A percentile compares a stretch with the other conserved stretches of the same genome.
Evolutionary conservation across 768 basidiomycete genomes (phyloP).

Genomic region (Boletellus sp.): DNA sequence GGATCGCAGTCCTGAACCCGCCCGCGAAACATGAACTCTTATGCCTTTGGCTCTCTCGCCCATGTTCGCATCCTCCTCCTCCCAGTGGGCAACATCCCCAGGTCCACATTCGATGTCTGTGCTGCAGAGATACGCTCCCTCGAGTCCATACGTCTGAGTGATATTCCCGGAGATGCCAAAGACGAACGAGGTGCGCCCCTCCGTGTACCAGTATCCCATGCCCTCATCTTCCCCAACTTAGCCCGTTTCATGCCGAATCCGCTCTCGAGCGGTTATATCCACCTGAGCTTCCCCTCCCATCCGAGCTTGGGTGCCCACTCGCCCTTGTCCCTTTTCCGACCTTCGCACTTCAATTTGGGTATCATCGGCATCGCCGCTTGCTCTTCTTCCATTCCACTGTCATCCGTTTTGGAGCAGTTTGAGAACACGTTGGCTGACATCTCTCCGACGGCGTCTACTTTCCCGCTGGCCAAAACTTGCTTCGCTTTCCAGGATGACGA

Average conservation of each 20-base stretch:
- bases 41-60: conserved; percentile 78
- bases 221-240: conserved; percentile 25
- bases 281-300: conserved; percentile 74
- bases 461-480: conserved; percentile 76
- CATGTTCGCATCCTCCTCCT: conserved; percentile 82
- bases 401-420: conserved; percentile 61
- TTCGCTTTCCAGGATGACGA: conserved; percentile 78
- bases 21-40: conserved; percentile 51
- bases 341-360: conserved; percentile 80
- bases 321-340: conserved; percentile 68
- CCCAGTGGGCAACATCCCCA: conserved; percentile 76
- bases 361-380: conserved; percentile 84
- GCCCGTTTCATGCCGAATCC: conserved; percentile 81
- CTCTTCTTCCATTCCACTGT: conserved; percentile 49
- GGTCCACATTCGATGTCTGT: conserved; percentile 69
- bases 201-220: background rate
- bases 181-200: conserved; percentile 64
- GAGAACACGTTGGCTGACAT: conserved; percentile 58
- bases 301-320: conserved; percentile 67
- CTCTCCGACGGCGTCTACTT: conserved; percentile 63
- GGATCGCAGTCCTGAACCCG: no score
- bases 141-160: conserved; percentile 69
- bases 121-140: conserved; percentile 70
- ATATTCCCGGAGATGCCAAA: conserved; percentile 76
- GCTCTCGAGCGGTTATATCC: conserved; percentile 74